Evolutionary conservation across 371 early-diverging fungal genomes (phyloP).

Genomic region (Haplosporangium sp.): DNA sequence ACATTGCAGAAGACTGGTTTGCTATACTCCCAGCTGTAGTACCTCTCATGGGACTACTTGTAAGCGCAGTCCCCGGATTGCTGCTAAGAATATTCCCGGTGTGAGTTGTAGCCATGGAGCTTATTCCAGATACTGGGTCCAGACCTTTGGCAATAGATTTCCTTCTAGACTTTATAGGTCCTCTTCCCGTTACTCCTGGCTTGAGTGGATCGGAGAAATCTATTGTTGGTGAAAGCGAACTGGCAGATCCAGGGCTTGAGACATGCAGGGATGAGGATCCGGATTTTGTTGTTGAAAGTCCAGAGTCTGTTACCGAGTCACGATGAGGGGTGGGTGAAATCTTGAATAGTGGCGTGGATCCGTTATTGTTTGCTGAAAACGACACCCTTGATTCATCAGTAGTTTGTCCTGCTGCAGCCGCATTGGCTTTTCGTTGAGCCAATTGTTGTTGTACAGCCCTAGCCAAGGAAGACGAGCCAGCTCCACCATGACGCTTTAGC

Average conservation of each 20-base stretch:
- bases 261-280: constrained; percentile 15
- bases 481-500: constrained; percentile 53
- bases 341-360: constrained; percentile 16
- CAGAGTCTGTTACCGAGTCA: constrained; percentile 7
- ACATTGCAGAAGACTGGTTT: constrained; percentile 8
- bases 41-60: not conserved
- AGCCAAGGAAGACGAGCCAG: constrained; percentile 49
- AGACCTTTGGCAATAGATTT: constrained; percentile 54
- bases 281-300: constrained; percentile 13
- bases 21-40: not conserved
- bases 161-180: constrained; percentile 53
- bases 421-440: constrained; percentile 48
- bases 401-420: constrained; percentile 25
- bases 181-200: constrained; percentile 50
- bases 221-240: constrained; percentile 30
- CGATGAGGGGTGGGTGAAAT: constrained; percentile 9
- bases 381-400: constrained; percentile 25
- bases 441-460: constrained; percentile 52
- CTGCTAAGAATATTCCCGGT: constrained; percentile 25
- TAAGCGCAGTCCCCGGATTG: constrained; percentile 6
- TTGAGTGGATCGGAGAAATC: constrained; percentile 40
- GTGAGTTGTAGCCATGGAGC: constrained; percentile 23
- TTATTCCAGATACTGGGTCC: constrained; percentile 33
- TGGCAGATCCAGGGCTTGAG: constrained; percentile 16
- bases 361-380: constrained; percentile 8